A percentile compares a stretch with the other conserved stretches of the same genome.
phyloP scores from a whole-genome alignment of 495 filamentous ascomycete species.

The Aspergillus conjunctus region DNA sequence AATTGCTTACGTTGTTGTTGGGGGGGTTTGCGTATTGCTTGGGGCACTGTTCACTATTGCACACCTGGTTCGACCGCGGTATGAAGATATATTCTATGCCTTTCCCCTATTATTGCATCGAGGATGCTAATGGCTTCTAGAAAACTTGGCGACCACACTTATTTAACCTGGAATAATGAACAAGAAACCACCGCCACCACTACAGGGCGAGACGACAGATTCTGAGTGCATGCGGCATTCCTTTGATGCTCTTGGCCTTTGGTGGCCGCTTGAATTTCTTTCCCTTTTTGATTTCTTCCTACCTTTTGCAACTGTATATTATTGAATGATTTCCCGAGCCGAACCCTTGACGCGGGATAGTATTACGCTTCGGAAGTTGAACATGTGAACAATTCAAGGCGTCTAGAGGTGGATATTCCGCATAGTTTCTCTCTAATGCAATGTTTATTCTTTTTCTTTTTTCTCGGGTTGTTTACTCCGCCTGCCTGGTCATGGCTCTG shows the following conservation, averaged over 20 bases:
- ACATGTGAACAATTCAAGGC: slow-evolving; percentile 12
- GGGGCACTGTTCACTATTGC: slow-evolving; percentile 85
- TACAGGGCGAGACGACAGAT: slow-evolving; percentile 50
- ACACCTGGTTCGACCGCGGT: slow-evolving; percentile 88
- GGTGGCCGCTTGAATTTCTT: slow-evolving; percentile 3
- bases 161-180: slow-evolving; percentile 96
- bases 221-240: slow-evolving; percentile 24
- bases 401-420: slow-evolving; percentile 17
- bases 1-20: slow-evolving; percentile 93
- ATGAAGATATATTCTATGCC: slow-evolving; percentile 26
- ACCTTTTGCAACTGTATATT: slow-evolving; percentile 11
- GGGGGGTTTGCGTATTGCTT: slow-evolving; percentile 86
- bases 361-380: background rate
- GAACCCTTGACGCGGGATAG: background rate
- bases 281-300: slow-evolving; percentile 3
- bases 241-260: slow-evolving; percentile 20
- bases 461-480: background rate
- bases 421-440: slow-evolving; percentile 7
- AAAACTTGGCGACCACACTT: slow-evolving; percentile 97
- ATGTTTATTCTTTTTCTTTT: background rate
- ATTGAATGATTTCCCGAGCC: slow-evolving; percentile 6
- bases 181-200: slow-evolving; percentile 62
- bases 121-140: slow-evolving; percentile 42
- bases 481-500: background rate
- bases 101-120: slow-evolving; percentile 4